Conservation (phyloP, 2,329 filamentous ascomycete species). For the Fusarium fujikuroi region DNA sequence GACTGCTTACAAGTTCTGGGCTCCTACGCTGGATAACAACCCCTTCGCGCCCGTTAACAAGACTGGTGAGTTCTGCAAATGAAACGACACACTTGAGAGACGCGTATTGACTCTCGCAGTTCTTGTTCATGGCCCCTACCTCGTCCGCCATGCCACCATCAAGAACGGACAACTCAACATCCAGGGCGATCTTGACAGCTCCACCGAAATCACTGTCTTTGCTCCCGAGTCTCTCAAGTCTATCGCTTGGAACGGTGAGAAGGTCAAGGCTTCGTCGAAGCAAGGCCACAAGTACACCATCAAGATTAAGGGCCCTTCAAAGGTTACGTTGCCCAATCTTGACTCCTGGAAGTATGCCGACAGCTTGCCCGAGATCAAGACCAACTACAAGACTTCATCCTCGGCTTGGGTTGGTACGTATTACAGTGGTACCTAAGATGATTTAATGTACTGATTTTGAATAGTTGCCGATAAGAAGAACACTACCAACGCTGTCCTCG, state of each 20-base stretch:
- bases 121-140: constrained; percentile 62
- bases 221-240: constrained; percentile 57
- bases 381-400: constrained; percentile 55
- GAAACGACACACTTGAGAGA: rapidly evolving
- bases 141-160: constrained; percentile 59
- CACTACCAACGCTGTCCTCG: constrained; percentile 57
- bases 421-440: rapidly evolving
- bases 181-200: constrained; percentile 56
- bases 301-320: constrained; percentile 42
- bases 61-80: constrained; percentile 50
- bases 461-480: constrained; percentile 59
- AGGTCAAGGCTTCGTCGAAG: constrained; percentile 42
- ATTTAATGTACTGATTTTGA: background rate
- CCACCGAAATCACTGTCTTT: constrained; percentile 58
- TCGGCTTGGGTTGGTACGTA: constrained; percentile 55
- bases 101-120: constrained; percentile 46
- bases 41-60: constrained; percentile 57
- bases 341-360: constrained; percentile 60
- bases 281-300: constrained; percentile 45
- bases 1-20: constrained; percentile 67
- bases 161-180: constrained; percentile 53
- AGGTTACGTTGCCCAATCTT: constrained; percentile 54
- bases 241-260: constrained; percentile 63
- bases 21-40: constrained; percentile 60
- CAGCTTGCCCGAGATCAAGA: constrained; percentile 59